Evolutionary conservation across 305 asterid genomes (phyloP).

Genomic region (Striga hermonthica): DNA sequence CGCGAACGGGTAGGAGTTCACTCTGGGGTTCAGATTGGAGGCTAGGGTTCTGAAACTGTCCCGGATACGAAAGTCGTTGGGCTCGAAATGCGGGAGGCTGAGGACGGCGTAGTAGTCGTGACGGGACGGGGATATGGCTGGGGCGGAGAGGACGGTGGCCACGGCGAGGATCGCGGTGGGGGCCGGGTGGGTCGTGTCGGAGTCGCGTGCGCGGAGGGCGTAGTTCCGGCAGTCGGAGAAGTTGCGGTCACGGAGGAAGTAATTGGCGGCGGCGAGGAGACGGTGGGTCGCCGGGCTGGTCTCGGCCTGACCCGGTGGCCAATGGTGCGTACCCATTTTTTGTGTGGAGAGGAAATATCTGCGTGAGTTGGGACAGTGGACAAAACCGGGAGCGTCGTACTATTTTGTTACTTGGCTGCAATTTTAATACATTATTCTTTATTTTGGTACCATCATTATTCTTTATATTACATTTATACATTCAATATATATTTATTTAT

Average conservation of each 20-base stretch:
- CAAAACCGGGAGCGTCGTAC: background rate
- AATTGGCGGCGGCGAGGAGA: slow-evolving; percentile 40
- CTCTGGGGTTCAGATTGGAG: slow-evolving; percentile 40
- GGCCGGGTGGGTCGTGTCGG: slow-evolving; percentile 39
- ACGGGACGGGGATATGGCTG: slow-evolving; percentile 31
- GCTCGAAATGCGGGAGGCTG: slow-evolving; percentile 41
- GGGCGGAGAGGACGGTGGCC: slow-evolving; percentile 42
- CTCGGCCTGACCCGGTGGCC: slow-evolving; percentile 24
- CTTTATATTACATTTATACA: too few relatives aligned
- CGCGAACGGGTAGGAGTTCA: slow-evolving; percentile 39
- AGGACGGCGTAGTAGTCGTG: slow-evolving; percentile 49
- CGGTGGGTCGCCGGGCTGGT: slow-evolving; percentile 25
- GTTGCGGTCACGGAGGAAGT: slow-evolving; percentile 39
- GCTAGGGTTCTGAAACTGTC: slow-evolving; percentile 33
- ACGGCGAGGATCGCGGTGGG: slow-evolving; percentile 44
- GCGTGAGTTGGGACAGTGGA: background rate
- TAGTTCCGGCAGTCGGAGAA: slow-evolving; percentile 42
- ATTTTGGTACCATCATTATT: too few relatives aligned
- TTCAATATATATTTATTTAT: too few relatives aligned
- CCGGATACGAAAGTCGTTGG: slow-evolving; percentile 35
- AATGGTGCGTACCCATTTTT: slow-evolving; percentile 26
- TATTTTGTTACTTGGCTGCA: slow-evolving; percentile 9
- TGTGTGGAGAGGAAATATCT: background rate
- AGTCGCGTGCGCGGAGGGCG: slow-evolving; percentile 42
- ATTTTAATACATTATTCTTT: too few relatives aligned